Conservation (phyloP, 1,284 basidiomycete species). For the Mycena sp. region DNA sequence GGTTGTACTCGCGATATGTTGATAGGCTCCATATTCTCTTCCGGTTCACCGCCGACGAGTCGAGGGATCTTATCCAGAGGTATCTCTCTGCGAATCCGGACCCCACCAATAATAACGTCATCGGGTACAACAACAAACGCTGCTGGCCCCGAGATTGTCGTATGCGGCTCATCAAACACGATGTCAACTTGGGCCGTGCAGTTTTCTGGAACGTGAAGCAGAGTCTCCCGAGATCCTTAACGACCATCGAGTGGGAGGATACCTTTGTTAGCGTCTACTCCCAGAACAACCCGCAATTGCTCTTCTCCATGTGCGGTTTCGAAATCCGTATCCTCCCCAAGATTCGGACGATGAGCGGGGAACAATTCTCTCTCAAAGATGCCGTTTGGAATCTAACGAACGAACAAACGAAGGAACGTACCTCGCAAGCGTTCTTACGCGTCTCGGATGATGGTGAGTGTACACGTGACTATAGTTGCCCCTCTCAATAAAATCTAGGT, state of each 20-base stretch:
- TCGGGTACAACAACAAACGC: slow-evolving; percentile 99
- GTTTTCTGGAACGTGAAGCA: slow-evolving; percentile 99
- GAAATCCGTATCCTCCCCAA: slow-evolving; percentile 98
- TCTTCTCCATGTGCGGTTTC: slow-evolving; percentile 99
- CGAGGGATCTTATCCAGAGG: slow-evolving; percentile 96
- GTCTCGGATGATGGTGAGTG: slow-evolving; percentile 90
- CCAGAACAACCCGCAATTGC: slow-evolving; percentile 96
- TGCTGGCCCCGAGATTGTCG: slow-evolving; percentile 99
- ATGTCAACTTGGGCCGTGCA: slow-evolving; percentile 97
- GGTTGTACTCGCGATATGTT: slow-evolving; percentile 95
- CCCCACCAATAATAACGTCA: slow-evolving; percentile 98
- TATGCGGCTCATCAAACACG: slow-evolving; percentile 99
- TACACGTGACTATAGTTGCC: not conserved
- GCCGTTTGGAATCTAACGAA: slow-evolving; percentile 98
- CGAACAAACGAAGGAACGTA: slow-evolving; percentile 96
- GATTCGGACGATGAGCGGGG: slow-evolving; percentile 93
- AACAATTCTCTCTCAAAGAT: slow-evolving; percentile 96
- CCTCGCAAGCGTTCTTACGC: slow-evolving; percentile 96
- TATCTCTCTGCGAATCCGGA: slow-evolving; percentile 97
- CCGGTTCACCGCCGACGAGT: slow-evolving; percentile 98
- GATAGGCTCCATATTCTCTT: slow-evolving; percentile 95
- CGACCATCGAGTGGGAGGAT: slow-evolving; percentile 99
- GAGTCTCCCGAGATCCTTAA: slow-evolving; percentile 93
- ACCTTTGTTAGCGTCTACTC: slow-evolving; percentile 97
- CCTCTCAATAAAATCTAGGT: slow-evolving; percentile 53